Evolutionary conservation across 169 alveolate genomes (phyloP).

Genomic region (Sarcocystis neurona): DNA sequence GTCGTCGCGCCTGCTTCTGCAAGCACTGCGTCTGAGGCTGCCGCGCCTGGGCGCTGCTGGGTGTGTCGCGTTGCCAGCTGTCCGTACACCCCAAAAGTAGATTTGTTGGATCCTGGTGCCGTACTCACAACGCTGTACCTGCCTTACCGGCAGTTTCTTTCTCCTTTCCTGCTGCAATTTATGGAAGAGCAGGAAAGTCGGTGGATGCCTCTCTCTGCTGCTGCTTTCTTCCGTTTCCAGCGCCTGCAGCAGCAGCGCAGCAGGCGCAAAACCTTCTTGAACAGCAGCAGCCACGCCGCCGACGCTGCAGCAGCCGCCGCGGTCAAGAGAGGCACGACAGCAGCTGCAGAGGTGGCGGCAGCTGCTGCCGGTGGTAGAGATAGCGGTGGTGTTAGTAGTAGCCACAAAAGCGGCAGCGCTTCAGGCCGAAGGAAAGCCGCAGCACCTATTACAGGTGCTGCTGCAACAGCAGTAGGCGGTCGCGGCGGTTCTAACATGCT

Average conservation of each 20-base stretch:
- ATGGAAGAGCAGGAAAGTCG: not conserved
- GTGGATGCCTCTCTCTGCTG: slow-evolving; percentile 10
- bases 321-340: not conserved
- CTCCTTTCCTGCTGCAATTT: not conserved
- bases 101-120: not conserved
- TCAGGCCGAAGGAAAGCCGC: too few relatives aligned
- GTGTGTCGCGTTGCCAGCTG: not conserved
- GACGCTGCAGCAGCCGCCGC: not conserved
- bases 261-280: not conserved
- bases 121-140: not conserved
- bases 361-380: too few relatives aligned
- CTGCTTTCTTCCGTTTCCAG: not conserved
- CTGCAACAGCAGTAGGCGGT: too few relatives aligned
- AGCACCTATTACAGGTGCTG: too few relatives aligned
- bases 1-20: too few relatives aligned
- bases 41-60: not conserved
- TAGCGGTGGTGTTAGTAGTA: too few relatives aligned
- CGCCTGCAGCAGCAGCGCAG: not conserved
- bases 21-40: too few relatives aligned
- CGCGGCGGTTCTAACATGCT: too few relatives aligned
- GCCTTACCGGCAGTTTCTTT: not conserved
- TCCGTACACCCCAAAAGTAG: not conserved
- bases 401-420: too few relatives aligned
- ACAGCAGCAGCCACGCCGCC: not conserved
- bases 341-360: too few relatives aligned